A percentile compares a stretch with the other conserved stretches of the same genome.
These are phyloP conservation scores for Syncephalastrum monosporum DNA, from an alignment of 371 early-diverging fungal genomes.

Conservation along the genomic window DNA sequence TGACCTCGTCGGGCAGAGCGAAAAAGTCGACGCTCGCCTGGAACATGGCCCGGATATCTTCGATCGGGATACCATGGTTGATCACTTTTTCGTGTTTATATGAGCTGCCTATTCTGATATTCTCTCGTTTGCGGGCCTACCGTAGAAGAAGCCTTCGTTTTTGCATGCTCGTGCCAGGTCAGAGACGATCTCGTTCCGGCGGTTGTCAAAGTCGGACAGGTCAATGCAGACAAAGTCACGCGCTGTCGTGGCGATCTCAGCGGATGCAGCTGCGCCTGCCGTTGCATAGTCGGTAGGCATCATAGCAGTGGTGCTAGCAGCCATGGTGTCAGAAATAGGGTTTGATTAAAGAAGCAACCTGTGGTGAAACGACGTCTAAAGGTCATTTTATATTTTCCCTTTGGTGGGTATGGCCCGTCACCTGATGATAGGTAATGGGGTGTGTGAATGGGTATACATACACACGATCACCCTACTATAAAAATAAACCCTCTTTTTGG, in stretches of 20 bases:
- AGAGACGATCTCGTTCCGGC: constrained; percentile 13
- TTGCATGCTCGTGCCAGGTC: constrained; percentile 16
- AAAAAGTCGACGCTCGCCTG: constrained; percentile 29
- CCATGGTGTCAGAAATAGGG: too few relatives aligned
- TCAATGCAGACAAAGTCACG: constrained; percentile 19
- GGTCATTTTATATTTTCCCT: too few relatives aligned
- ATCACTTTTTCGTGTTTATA: constrained; percentile 14
- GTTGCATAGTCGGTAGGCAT: neutral
- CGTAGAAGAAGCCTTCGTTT: constrained; percentile 24
- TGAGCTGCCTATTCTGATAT: too few relatives aligned
- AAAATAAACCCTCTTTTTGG: too few relatives aligned
- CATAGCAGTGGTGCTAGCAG: too few relatives aligned
- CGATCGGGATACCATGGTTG: constrained; percentile 30
- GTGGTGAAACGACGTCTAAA: too few relatives aligned
- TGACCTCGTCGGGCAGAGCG: constrained; percentile 26
- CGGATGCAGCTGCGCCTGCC: constrained; percentile 21
- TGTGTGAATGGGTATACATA: too few relatives aligned
- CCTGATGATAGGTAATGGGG: too few relatives aligned
- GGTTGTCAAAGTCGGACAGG: constrained; percentile 19
- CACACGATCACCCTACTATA: too few relatives aligned
- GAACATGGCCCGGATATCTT: constrained; percentile 32
- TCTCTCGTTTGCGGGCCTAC: neutral
- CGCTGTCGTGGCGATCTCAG: constrained; percentile 9
- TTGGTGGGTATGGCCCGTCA: too few relatives aligned
- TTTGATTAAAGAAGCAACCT: too few relatives aligned